Evolutionary conservation across 2,329 filamentous ascomycete species (phyloP), one percentile per base, ranked within the genome.

Genomic region (Ophiocordyceps australis): DNA sequence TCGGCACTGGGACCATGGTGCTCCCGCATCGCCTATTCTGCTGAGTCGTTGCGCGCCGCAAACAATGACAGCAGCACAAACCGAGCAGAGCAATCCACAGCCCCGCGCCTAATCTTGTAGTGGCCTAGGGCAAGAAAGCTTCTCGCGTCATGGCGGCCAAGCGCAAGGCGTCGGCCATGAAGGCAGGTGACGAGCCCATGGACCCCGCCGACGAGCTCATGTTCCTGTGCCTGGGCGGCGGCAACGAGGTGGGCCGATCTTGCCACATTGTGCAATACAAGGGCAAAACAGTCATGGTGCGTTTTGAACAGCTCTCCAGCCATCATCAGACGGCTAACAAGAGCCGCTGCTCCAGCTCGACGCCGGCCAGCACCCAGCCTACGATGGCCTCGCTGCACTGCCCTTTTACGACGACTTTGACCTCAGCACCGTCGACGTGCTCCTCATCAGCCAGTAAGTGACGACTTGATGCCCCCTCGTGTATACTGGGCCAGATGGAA

Each of bases 91-190:
- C n/a, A n/a, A n/a, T n/a, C n/a, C n/a, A n/a, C n/a, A n/a, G n/a
- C n/a, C n/a, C n/a, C n/a, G n/a, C n/a, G n/a, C n/a, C n/a, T n/a
- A n/a, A n/a, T n/a, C n/a, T n/a, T n/a, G n/a, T n/a, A n/a, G n/a
- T n/a, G n/a, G n/a, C n/a, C n/a, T n/a, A n/a, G n/a, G n/a, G n/a
- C n/a, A n/a, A n/a, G n/a, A n/a, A n/a, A n/a, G n/a, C n/a, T n/a
- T n/a, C n/a, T n/a, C n/a, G n/a, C n/a, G n/a, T n/a, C n/a, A 95
- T 95, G 86, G 76, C 86, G n/a, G 73, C 82, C 28, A 95, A 95
- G 55, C 73, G 86, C 42, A 94, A 94, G 52, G 78, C 77, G 24
- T 67, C 70, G 30, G 76, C 76, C 8, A 76, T 91, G 63, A 68
- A 70, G 28, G 57, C 70, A 26, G 49, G 59, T 5, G 82, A 94